Conservation (phyloP, 192 early-diverging fungal species). For the Tieghemiomyces parasiticus region DNA sequence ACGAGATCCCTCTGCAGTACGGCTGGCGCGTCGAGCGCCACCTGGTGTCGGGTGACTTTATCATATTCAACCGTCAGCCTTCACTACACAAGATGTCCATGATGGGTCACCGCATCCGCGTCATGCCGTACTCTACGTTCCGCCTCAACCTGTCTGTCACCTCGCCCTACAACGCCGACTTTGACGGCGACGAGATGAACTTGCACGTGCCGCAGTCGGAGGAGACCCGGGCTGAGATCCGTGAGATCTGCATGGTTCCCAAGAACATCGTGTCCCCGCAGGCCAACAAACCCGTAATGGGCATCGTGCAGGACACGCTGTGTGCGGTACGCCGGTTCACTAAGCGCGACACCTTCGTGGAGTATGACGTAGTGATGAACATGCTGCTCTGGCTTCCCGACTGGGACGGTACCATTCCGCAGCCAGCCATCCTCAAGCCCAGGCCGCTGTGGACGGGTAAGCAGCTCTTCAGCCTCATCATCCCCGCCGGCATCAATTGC, state of each 20-base stretch:
- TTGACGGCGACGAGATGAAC: conserved; percentile 99
- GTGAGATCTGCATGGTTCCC: conserved; percentile 96
- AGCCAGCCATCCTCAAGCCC: conserved; percentile 90
- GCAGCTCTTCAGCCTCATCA: conserved; percentile 87
- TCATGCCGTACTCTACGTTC: conserved; percentile 99
- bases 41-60: conserved; percentile 83
- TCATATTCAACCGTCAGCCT: conserved; percentile 99
- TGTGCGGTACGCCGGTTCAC: conserved; percentile 94
- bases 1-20: conserved; percentile 70
- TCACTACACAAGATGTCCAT: conserved; percentile 99
- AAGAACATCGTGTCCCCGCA: conserved; percentile 94
- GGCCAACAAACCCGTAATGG: conserved; percentile 97
- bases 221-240: conserved; percentile 89
- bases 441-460: conserved; percentile 97
- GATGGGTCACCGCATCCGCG: conserved; percentile 95
- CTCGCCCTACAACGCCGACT: conserved; percentile 97
- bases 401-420: conserved; percentile 89
- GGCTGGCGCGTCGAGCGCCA: conserved; percentile 95
- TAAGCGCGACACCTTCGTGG: conserved; percentile 78
- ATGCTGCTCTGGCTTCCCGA: conserved; percentile 90
- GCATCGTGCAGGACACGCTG: conserved; percentile 98
- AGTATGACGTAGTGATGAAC: conserved; percentile 84
- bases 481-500: conserved; percentile 87
- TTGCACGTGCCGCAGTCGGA: conserved; percentile 96
- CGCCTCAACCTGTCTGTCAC: conserved; percentile 94